Conservation (phyloP, 2,329 filamentous ascomycete species). For the Scedosporium apiospermum region DNA sequence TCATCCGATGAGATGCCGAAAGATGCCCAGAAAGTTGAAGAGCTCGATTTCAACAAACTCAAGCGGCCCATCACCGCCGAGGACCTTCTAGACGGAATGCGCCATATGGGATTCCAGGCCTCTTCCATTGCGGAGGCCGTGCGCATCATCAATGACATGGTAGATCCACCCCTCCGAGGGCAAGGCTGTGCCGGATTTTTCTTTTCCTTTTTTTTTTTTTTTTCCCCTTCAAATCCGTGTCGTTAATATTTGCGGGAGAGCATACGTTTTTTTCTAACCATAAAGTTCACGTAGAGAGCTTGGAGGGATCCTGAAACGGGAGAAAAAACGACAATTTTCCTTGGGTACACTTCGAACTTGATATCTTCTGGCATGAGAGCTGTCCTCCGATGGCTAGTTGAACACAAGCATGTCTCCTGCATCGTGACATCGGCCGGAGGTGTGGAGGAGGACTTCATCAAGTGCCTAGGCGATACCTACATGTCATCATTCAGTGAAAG, state of each 20-base stretch:
- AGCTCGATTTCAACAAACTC: constrained; percentile 85
- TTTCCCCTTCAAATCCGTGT: too few species aligned
- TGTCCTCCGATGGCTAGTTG: constrained; percentile 81
- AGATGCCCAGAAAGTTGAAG: constrained; percentile 70
- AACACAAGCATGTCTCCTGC: constrained; percentile 85
- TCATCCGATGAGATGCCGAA: constrained; percentile 74
- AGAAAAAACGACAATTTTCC: constrained; percentile 81
- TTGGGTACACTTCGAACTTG: constrained; percentile 95
- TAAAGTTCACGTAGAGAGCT: constrained; percentile 40
- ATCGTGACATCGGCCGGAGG: constrained; percentile 95
- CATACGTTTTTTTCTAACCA: neutral
- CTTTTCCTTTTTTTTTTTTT: neutral
- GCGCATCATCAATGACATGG: constrained; percentile 92
- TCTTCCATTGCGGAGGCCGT: constrained; percentile 76
- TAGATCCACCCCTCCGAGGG: constrained; percentile 29
- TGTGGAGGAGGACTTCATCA: constrained; percentile 96
- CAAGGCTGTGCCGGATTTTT: neutral
- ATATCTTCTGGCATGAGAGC: constrained; percentile 93
- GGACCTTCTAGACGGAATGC: constrained; percentile 74
- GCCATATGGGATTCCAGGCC: constrained; percentile 68
- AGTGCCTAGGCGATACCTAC: constrained; percentile 91
- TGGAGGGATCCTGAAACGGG: constrained; percentile 75
- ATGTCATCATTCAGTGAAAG: constrained; percentile 73
- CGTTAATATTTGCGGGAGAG: neutral
- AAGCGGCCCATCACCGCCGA: constrained; percentile 72